phyloP scores from a whole-genome alignment of 2,329 filamentous ascomycete genomes.

The Penicillium sp. region DNA sequence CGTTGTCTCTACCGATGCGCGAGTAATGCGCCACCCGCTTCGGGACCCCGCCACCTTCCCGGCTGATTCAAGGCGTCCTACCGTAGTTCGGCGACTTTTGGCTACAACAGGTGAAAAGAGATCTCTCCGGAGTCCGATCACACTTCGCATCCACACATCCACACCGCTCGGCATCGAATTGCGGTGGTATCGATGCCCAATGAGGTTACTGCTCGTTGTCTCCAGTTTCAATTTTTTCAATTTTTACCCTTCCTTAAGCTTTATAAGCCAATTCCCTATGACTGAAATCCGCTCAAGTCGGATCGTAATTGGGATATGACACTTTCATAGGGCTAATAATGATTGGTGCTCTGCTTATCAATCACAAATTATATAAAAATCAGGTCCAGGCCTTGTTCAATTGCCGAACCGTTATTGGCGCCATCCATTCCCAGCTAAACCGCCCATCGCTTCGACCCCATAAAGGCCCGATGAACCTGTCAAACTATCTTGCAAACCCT shows the following conservation, averaged over 20 bases:
- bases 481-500: no score
- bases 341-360: no score
- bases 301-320: no score
- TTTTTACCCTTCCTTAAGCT: background rate
- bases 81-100: conserved; percentile 9
- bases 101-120: background rate
- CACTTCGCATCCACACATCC: background rate
- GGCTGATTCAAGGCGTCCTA: conserved; percentile 9
- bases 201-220: background rate
- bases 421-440: background rate
- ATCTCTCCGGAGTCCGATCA: conserved; percentile 1
- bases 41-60: background rate
- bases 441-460: background rate
- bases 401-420: background rate
- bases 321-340: no score
- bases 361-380: no score
- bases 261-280: background rate
- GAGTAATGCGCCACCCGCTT: conserved; percentile 13
- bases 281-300: no score
- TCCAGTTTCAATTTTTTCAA: background rate
- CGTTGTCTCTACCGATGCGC: background rate
- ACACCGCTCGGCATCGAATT: background rate
- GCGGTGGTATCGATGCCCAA: background rate
- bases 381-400: background rate
- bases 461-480: background rate